Evolutionary conservation across 345 rosid species (phyloP).

Genomic region (Heritiera littoralis): DNA sequence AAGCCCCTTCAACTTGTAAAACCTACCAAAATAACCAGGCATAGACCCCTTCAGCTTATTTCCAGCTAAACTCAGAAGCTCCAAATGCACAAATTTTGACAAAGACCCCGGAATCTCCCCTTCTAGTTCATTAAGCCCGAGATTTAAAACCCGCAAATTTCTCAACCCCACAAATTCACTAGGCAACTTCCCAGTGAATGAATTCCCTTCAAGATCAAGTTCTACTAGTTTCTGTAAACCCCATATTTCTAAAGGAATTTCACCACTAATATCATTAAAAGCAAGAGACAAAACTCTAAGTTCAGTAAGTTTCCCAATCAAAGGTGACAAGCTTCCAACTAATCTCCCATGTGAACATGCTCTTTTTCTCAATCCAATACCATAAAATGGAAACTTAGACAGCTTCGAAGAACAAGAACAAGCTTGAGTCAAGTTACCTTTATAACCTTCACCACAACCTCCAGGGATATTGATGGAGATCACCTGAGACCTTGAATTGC

Average conservation of each 20-base stretch:
- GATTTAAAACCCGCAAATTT: slow-evolving; percentile 38
- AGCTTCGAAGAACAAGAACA: slow-evolving; percentile 17
- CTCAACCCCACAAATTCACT: slow-evolving; percentile 28
- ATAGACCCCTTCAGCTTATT: slow-evolving; percentile 33
- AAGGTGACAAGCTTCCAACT: slow-evolving; percentile 41
- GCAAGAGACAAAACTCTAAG: slow-evolving; percentile 52
- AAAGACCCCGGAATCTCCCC: slow-evolving; percentile 32
- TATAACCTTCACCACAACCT: slow-evolving; percentile 18
- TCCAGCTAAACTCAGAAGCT: slow-evolving; percentile 38
- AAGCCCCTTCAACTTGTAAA: slow-evolving; percentile 28
- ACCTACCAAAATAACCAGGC: slow-evolving; percentile 29
- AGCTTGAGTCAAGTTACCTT: slow-evolving; percentile 29
- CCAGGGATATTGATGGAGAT: slow-evolving; percentile 41
- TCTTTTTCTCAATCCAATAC: slow-evolving; percentile 29
- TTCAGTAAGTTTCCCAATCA: slow-evolving; percentile 37
- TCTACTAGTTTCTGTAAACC: slow-evolving; percentile 37
- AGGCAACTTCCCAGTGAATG: slow-evolving; percentile 31
- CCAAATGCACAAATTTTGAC: slow-evolving; percentile 18
- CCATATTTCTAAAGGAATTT: slow-evolving; percentile 47
- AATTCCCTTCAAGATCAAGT: slow-evolving; percentile 53
- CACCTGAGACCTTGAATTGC: slow-evolving; percentile 42
- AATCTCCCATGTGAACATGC: slow-evolving; percentile 33
- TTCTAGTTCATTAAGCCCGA: slow-evolving; percentile 35
- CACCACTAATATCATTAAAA: slow-evolving; percentile 45
- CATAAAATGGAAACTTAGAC: slow-evolving; percentile 23